These are phyloP conservation scores for Colletotrichum lentis DNA, from an alignment of 2,329 filamentous ascomycete genomes.

Conservation along the genomic window DNA sequence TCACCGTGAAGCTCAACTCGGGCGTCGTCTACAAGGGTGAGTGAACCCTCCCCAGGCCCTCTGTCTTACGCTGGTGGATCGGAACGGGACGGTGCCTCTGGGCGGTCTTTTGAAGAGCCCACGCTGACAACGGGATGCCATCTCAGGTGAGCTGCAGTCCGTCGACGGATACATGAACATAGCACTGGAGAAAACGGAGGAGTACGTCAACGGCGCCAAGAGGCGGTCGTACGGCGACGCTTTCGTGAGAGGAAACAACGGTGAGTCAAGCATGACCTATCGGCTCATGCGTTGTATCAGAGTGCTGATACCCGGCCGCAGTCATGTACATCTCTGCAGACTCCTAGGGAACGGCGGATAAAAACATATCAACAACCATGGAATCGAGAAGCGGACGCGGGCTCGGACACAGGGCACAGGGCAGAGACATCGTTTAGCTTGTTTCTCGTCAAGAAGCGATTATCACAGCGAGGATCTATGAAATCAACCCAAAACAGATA, in stretches of 20 bases:
- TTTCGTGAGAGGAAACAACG: conserved; percentile 96
- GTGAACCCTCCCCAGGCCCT: conserved; percentile 32
- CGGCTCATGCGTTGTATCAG: neutral
- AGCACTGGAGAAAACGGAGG: conserved; percentile 92
- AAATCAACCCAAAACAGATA: conserved; percentile 13
- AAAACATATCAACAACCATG: neutral
- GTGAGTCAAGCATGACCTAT: conserved; percentile 57
- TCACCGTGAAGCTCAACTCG: conserved; percentile 98
- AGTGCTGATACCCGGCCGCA: conserved; percentile 45
- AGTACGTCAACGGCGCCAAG: conserved; percentile 86
- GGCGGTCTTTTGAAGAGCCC: conserved; percentile 34
- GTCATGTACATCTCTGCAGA: conserved; percentile 78
- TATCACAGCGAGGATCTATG: conserved; percentile 21
- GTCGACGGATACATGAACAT: conserved; percentile 99
- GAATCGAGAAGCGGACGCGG: neutral
- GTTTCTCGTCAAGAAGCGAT: conserved; percentile 11
- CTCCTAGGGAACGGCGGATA: conserved; percentile 46
- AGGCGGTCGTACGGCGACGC: conserved; percentile 89
- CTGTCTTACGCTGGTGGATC: no score
- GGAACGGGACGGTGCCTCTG: neutral
- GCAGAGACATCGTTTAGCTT: conserved; percentile 6
- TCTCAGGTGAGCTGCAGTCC: conserved; percentile 86
- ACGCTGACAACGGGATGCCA: conserved; percentile 12
- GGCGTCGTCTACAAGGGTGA: conserved; percentile 96
- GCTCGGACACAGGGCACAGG: neutral